Evolutionary conservation across 129 eudicot species (phyloP), one percentile per base, ranked within the genome.

Genomic region (Lactuca saligna): DNA sequence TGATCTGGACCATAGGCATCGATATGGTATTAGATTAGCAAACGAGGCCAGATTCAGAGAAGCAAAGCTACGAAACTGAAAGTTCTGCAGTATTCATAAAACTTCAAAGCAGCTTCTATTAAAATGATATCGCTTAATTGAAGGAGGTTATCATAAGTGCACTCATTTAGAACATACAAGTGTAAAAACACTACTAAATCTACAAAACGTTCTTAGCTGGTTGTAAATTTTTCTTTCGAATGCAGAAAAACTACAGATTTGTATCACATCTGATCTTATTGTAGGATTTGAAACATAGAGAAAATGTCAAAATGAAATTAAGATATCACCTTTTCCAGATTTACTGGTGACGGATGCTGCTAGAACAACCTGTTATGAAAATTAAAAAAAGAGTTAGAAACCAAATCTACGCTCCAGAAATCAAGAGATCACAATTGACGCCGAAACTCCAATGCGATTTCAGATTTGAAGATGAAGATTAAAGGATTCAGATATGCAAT

Each of bases 291-390:
- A 48, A 29, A 32, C 37, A 42, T 61, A 37, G 53, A 72, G 66
- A 54, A 12, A 41, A 8, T 8, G 53, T 69, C 70, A 54, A 12
- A 41, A 8, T 8, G 31, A 34, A 61, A 58, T 38, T 17, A 55
- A 31, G 69, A 78, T 61, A 82, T 51, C 34, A 88, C 98, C 95
- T 92, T 88, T 88, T 50, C 98, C 98, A 76, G 96, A 80, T 82
- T 92, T 92, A 72, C 80, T 88, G 32, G 78, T 84, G 50, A 92
- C 79, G 4, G 98, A 92, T 69, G 96, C 98, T 57, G 96, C 98
- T 37, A 92, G 88, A 71, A 92, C 98, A 77, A 92, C 98, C 98
- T 92, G 80, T 17, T 75, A 44, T 10, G 17, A 55, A 32, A 14
- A 37, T 15, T 68, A 61, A 20, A 17, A 34, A 46, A 10, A 35